Conservation (phyloP, 192 early-diverging fungal genomes). For the Coemansia aciculifera region DNA sequence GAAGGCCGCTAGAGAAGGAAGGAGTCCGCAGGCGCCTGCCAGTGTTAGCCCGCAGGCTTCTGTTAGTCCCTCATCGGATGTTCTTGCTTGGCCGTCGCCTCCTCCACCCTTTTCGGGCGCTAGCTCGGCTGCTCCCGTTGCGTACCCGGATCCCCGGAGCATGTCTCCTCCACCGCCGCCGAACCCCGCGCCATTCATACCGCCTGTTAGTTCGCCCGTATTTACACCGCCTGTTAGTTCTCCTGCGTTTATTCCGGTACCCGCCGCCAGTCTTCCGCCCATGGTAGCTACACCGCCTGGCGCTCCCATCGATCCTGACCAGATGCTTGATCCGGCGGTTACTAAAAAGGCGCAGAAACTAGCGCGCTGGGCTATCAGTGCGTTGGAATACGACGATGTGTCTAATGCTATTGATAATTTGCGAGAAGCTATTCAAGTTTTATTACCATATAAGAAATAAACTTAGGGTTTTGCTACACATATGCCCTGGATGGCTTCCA, state of each 20-base stretch:
- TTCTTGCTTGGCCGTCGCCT: constrained; percentile 35
- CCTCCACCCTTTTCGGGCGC: neutral
- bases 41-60: no score
- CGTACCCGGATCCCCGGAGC: neutral
- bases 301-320: neutral
- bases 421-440: constrained; percentile 61
- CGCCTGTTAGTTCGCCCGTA: neutral
- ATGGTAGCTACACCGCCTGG: neutral
- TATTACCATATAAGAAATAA: constrained; percentile 32
- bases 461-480: neutral
- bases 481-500: neutral
- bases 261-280: constrained; percentile 27
- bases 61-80: neutral
- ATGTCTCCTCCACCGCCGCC: neutral
- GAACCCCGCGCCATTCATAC: neutral
- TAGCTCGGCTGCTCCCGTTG: neutral
- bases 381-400: constrained; percentile 93
- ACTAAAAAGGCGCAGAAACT: constrained; percentile 79
- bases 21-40: constrained; percentile 55
- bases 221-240: neutral
- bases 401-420: constrained; percentile 79
- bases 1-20: constrained; percentile 85
- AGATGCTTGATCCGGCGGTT: constrained; percentile 56
- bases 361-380: constrained; percentile 89
- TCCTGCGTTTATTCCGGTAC: constrained; percentile 41